Conservation (phyloP, 2,329 filamentous ascomycete species). For the Phaeosphaeriaceae sp. region DNA sequence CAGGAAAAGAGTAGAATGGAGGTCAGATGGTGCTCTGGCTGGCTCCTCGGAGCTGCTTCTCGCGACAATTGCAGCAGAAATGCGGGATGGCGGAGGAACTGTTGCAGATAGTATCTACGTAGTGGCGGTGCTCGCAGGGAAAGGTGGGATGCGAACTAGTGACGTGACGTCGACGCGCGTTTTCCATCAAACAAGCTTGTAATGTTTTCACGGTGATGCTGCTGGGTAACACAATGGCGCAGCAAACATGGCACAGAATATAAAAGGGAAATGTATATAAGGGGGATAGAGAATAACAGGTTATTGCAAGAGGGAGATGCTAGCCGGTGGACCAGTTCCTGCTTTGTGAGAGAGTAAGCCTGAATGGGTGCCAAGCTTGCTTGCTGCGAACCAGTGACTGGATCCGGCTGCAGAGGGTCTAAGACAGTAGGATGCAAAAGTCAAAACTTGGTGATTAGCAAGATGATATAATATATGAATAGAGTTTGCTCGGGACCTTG, state of each 20-base stretch:
- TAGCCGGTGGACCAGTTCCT: conserved; percentile 10
- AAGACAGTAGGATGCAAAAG: too few relatives aligned
- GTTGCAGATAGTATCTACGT: conserved; percentile 16
- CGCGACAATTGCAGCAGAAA: conserved; percentile 21
- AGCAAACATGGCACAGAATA: conserved; percentile 9
- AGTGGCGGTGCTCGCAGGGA: conserved; percentile 29
- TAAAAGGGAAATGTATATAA: neutral
- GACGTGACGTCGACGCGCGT: conserved; percentile 22
- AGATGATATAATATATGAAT: too few relatives aligned
- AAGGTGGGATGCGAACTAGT: conserved; percentile 14
- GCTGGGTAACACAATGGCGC: conserved; percentile 3
- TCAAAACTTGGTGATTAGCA: too few relatives aligned
- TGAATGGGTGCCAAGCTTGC: conserved; percentile 5
- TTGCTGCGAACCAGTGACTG: conserved; percentile 10
- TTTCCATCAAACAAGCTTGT: conserved; percentile 9
- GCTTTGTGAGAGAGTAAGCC: conserved; percentile 18
- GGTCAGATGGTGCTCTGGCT: conserved; percentile 16
- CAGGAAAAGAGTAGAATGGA: conserved; percentile 8
- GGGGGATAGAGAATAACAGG: neutral
- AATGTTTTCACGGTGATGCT: conserved; percentile 24
- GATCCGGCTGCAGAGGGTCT: conserved; percentile 11
- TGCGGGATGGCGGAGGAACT: conserved; percentile 23
- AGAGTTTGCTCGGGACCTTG: too few relatives aligned
- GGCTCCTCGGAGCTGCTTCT: conserved; percentile 14
- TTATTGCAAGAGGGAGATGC: neutral